Evolutionary conservation across 2,329 filamentous ascomycete species (phyloP).

Genomic region (Mycosphaerella sp.): DNA sequence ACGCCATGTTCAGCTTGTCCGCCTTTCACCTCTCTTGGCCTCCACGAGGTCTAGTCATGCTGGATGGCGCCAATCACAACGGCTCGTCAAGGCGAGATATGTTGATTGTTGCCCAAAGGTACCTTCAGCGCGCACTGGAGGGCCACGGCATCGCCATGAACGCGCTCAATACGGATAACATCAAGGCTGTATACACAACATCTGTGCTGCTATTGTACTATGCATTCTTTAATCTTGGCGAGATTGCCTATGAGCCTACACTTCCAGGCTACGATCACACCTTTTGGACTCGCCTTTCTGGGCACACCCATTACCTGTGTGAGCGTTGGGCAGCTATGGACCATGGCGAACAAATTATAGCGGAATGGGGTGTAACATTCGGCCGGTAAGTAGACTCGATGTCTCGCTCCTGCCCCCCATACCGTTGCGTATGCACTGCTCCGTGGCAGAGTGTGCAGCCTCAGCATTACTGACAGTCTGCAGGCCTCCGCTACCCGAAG

Average conservation of each 20-base stretch:
- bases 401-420: no score
- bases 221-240: constrained; percentile 24
- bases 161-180: constrained; percentile 17
- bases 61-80: neutral
- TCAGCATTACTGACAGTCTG: neutral
- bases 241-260: constrained; percentile 17
- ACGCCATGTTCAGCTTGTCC: constrained; percentile 26
- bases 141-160: constrained; percentile 21
- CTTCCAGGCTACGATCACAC: constrained; percentile 20
- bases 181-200: constrained; percentile 23
- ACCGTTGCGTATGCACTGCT: no score
- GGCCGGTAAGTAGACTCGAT: constrained; percentile 8
- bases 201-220: constrained; percentile 24
- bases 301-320: constrained; percentile 20
- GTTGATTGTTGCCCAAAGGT: constrained; percentile 22
- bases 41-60: neutral
- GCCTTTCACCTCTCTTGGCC: constrained; percentile 24
- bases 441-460: no score
- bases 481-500: constrained; percentile 16
- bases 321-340: constrained; percentile 15
- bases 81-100: constrained; percentile 16
- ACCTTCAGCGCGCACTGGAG: constrained; percentile 27
- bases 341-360: constrained; percentile 14
- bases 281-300: constrained; percentile 24
- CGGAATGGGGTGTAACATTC: constrained; percentile 20